Conservation (phyloP, 257 asterid genomes). For the Oldenlandia corymbosa region DNA sequence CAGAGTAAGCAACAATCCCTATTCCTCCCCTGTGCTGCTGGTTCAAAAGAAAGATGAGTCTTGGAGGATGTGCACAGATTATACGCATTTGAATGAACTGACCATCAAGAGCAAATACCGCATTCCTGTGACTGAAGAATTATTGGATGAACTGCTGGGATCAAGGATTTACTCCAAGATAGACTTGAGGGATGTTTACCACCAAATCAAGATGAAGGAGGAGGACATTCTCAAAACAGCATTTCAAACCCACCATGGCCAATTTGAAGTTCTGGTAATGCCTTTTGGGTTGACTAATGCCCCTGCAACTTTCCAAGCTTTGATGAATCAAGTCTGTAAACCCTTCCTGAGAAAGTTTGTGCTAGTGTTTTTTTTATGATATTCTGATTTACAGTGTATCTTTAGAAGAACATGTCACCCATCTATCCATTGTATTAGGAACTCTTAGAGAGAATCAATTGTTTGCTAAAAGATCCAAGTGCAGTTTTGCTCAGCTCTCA, state of each 20-base stretch:
- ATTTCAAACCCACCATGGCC: neutral
- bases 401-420: too few relatives aligned
- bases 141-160: neutral
- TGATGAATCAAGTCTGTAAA: neutral
- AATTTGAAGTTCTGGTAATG: neutral
- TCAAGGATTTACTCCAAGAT: neutral
- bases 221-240: neutral
- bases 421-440: too few relatives aligned
- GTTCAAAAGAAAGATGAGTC: neutral
- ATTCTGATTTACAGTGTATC: neutral
- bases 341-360: too few relatives aligned
- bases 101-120: neutral
- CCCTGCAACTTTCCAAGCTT: neutral
- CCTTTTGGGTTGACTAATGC: neutral
- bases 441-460: too few relatives aligned
- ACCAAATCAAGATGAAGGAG: neutral
- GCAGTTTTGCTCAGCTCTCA: too few relatives aligned
- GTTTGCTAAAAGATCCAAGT: too few relatives aligned
- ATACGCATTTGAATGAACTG: neutral
- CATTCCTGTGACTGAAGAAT: neutral
- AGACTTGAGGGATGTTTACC: neutral
- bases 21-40: neutral
- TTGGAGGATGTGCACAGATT: neutral
- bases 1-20: too few relatives aligned
- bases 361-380: too few relatives aligned